Percentiles rank a stretch among this genome's conserved stretches.
These are phyloP conservation scores for Carallia brachiata DNA, from an alignment of 345 rosid genomes.

Conservation along the genomic window DNA sequence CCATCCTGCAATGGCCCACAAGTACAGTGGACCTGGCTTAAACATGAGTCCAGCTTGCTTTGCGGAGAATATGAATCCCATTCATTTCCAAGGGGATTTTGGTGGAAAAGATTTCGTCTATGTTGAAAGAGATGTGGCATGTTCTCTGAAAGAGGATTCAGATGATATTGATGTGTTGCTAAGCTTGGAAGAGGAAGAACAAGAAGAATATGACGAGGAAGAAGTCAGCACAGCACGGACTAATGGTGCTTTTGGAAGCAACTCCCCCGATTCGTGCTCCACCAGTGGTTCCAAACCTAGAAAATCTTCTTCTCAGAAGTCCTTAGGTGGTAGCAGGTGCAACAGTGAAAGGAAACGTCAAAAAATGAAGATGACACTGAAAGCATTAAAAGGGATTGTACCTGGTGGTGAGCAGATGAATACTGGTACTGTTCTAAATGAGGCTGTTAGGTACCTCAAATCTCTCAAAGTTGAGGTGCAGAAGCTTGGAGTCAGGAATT, in stretches of 20 bases:
- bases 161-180: conserved; percentile 81
- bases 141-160: conserved; percentile 65
- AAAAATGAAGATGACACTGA: conserved; percentile 81
- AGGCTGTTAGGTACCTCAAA: conserved; percentile 82
- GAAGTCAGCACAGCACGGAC: conserved; percentile 73
- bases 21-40: conserved; percentile 42
- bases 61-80: conserved; percentile 16
- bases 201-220: conserved; percentile 51
- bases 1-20: conserved; percentile 68
- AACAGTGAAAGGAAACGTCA: conserved; percentile 49
- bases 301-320: conserved; percentile 41
- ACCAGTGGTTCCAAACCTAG: conserved; percentile 38
- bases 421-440: conserved; percentile 65
- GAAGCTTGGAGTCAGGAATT: conserved; percentile 58
- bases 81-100: conserved; percentile 38
- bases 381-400: conserved; percentile 61
- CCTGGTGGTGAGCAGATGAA: conserved; percentile 78
- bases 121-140: conserved; percentile 43
- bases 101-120: conserved; percentile 31
- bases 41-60: conserved; percentile 30
- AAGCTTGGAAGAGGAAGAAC: conserved; percentile 61
- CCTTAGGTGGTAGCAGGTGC: conserved; percentile 36
- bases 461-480: conserved; percentile 75
- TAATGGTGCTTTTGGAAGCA: conserved; percentile 41
- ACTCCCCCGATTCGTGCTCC: conserved; percentile 58